Evolutionary conservation across 129 eudicot species (phyloP), one percentile per base, ranked within the genome.

Genomic region (Helichrysum umbraculigerum): DNA sequence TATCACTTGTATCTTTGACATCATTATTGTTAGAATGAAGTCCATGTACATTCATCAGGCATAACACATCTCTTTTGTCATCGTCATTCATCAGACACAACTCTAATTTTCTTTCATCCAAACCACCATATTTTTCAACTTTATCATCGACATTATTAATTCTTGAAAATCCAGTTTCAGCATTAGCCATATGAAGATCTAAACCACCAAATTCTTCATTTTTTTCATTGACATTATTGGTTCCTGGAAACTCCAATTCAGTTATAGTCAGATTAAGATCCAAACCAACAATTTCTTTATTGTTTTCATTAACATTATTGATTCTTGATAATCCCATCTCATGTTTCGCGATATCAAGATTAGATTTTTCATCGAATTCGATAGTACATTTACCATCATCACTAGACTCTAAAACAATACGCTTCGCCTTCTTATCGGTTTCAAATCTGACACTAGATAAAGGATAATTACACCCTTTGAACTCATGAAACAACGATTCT

Each of bases 401-500:
- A 42, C 47, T 71, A 35, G 50, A 54, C 61, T 73, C 72, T 42
- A 68, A 2, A 44, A 57, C 74, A 32, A 60, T 74, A 75, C 67
- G 16, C 39, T 83, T 41, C 22, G 41, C 81, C 29, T 58, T 74
- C 42, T 54, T 80, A 68, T 57, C 75, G 16, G 25, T 74, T 72
- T 80, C 54, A 22, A 28, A 19, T 33, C 33, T 66, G n/a, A 66
- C 73, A 70, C 75, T 30, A 17, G 61, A n/a, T 16, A 77, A 44
- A 52, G 66, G 52, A 61, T 42, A 70, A 28, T 66, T 72, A 64
- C 80, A 82, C 78, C 64, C 76, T 81, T 72, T 71, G 73, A 85
- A 68, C 77, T 92, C 85, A 33, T 39, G 76, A 17, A 78, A 69
- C 66, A 89, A 73, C 72, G 68, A 81, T 78, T 85, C 88, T 54